Conservation (phyloP, 345 rosid species). For the Angophora floribunda region DNA sequence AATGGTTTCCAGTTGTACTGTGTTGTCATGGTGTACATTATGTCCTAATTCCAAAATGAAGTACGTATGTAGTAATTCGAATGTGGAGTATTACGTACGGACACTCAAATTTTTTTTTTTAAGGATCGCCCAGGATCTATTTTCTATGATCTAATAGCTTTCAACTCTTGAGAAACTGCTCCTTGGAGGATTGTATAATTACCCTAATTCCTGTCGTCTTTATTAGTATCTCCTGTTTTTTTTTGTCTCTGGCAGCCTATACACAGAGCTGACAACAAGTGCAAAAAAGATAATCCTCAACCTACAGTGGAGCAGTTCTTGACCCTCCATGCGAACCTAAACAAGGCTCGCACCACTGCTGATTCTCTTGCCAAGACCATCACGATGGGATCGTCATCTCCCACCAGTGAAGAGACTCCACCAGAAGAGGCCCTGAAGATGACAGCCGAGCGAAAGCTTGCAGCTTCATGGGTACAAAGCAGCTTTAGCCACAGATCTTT, state of each 20-base stretch:
- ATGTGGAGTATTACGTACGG: background rate
- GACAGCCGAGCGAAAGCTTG: slow-evolving; percentile 51
- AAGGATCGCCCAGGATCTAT: background rate
- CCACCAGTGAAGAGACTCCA: slow-evolving; percentile 39
- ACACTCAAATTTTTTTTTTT: background rate
- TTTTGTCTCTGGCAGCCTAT: slow-evolving; percentile 36
- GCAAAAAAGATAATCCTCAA: slow-evolving; percentile 84
- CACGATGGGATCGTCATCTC: slow-evolving; percentile 24
- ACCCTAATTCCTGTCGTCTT: background rate
- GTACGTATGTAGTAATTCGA: background rate
- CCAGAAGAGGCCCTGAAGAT: slow-evolving; percentile 67
- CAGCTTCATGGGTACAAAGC: slow-evolving; percentile 84
- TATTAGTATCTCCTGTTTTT: background rate
- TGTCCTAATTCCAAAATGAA: background rate
- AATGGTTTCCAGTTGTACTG: background rate
- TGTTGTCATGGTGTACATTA: background rate
- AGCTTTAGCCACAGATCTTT: slow-evolving; percentile 73
- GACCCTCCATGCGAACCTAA: slow-evolving; percentile 57
- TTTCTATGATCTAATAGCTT: background rate
- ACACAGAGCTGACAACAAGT: slow-evolving; percentile 54
- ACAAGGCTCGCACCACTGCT: slow-evolving; percentile 35
- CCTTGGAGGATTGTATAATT: background rate
- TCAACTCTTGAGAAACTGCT: background rate
- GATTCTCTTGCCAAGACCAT: slow-evolving; percentile 51
- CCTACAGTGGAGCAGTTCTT: slow-evolving; percentile 87